Percentiles rank a stretch among this genome's conserved stretches.
phyloP scores from a whole-genome alignment of 306 rosid genomes.

The Rosa persica region DNA sequence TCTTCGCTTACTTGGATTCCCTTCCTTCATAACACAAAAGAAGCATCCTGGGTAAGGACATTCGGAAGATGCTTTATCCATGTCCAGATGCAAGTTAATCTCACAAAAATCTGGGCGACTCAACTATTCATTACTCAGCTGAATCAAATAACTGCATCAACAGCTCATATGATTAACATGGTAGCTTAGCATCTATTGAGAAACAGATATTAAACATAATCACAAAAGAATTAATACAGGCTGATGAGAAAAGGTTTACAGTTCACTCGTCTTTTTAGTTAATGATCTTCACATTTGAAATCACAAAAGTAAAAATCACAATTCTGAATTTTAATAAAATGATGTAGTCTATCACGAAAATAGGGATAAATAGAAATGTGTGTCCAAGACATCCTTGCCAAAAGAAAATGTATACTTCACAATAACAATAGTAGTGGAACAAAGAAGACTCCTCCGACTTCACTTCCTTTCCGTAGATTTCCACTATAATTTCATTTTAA shows the following conservation, averaged over 20 bases:
- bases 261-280: not conserved
- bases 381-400: not conserved
- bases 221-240: not conserved
- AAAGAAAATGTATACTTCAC: not conserved
- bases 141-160: slow-evolving; percentile 38
- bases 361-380: not conserved
- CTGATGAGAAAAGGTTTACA: not conserved
- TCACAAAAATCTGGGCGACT: slow-evolving; percentile 20
- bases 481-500: not conserved
- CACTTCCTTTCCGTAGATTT: not conserved
- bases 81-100: slow-evolving; percentile 34
- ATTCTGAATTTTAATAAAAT: not conserved
- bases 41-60: slow-evolving; percentile 99
- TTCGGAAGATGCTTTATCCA: slow-evolving; percentile 88
- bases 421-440: not conserved
- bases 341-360: not conserved
- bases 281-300: no score
- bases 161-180: not conserved
- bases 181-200: not conserved
- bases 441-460: not conserved
- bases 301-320: not conserved
- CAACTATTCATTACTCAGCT: slow-evolving; percentile 39
- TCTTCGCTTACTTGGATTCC: slow-evolving; percentile 89
- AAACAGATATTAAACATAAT: not conserved
- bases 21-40: slow-evolving; percentile 99